Conservation (phyloP, 192 early-diverging fungal species). For the Coemansia sp. region DNA sequence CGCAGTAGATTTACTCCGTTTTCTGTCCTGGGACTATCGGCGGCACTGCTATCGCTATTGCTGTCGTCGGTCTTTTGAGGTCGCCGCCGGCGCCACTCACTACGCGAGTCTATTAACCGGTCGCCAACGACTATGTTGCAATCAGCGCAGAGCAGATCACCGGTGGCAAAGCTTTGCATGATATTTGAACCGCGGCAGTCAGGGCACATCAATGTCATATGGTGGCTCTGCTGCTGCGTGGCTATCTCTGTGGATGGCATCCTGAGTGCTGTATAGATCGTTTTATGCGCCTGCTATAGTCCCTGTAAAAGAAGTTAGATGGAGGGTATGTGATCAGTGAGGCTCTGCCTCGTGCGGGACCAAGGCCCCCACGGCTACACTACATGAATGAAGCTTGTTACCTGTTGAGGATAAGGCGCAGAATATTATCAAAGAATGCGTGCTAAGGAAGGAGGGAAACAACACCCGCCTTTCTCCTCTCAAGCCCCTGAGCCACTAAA, state of each 20-base stretch:
- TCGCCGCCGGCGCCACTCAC: slow-evolving; percentile 70
- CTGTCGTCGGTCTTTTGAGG: slow-evolving; percentile 72
- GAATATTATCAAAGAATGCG: neutral
- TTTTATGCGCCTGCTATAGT: neutral
- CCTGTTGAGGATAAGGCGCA: neutral
- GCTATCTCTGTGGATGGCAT: slow-evolving; percentile 20
- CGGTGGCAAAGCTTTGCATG: slow-evolving; percentile 86
- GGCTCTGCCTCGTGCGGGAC: neutral
- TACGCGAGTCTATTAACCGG: slow-evolving; percentile 87
- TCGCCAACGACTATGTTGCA: slow-evolving; percentile 87
- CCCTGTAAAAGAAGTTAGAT: neutral
- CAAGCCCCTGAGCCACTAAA: neutral
- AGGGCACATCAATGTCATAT: slow-evolving; percentile 59
- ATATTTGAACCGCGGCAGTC: slow-evolving; percentile 82
- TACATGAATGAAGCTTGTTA: neutral
- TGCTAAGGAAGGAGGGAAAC: neutral
- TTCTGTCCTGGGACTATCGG: neutral
- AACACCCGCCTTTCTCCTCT: neutral
- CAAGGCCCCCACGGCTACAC: too few species aligned
- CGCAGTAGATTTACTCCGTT: neutral
- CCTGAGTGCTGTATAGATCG: slow-evolving; percentile 7
- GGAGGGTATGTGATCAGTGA: neutral
- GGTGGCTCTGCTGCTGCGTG: slow-evolving; percentile 3
- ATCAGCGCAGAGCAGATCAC: slow-evolving; percentile 88
- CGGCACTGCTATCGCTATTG: slow-evolving; percentile 84